Percentiles rank a stretch among this genome's conserved stretches.
These are phyloP conservation scores for Isochrysis galbana DNA, from an alignment of 78 protist genomes.

Conservation along the genomic window DNA sequence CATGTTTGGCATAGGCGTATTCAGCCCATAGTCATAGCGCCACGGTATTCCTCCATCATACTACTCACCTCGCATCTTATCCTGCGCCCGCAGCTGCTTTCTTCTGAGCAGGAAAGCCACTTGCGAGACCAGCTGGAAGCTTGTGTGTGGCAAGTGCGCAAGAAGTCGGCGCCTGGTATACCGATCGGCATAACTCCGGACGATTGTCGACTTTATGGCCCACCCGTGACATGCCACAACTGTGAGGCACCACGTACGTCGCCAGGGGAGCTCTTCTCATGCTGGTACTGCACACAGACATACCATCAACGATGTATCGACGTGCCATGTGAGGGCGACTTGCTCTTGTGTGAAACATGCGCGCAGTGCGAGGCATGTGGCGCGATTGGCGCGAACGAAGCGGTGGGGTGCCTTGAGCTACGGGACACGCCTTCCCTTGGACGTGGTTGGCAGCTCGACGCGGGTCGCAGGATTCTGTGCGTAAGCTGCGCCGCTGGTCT, in stretches of 20 bases:
- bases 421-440: neutral
- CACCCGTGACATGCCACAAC: neutral
- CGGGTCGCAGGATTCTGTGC: neutral
- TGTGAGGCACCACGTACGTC: neutral
- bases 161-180: neutral
- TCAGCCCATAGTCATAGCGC: no score
- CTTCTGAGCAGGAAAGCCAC: no score
- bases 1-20: no score
- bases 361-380: neutral
- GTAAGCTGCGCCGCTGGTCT: neutral
- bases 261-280: neutral
- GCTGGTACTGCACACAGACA: neutral
- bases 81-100: no score
- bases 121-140: no score
- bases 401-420: neutral
- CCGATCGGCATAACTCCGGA: neutral
- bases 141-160: no score
- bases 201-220: neutral
- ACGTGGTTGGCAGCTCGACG: neutral
- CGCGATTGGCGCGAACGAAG: neutral
- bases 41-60: no score
- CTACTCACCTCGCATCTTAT: no score
- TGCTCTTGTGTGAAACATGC: neutral
- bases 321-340: neutral
- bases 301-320: neutral